Base-by-base conservation (phyloP, 2,329 filamentous ascomycete genomes). In the Alternaria triticina region DNA sequence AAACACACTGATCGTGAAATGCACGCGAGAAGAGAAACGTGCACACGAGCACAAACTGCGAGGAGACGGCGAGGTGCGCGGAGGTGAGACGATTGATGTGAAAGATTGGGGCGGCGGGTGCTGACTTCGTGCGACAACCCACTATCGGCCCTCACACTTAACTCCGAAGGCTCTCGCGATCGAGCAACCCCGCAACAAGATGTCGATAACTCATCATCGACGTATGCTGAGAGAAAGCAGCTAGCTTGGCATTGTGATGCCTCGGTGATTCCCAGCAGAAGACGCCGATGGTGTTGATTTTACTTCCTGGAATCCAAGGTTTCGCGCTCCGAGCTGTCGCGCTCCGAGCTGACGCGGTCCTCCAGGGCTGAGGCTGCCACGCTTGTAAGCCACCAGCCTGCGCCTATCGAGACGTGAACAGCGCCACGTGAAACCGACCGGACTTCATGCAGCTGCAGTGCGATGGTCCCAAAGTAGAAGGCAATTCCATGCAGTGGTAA, bases 221-320 rank as follows among this genome's bases (percentile, higher is more conserved):
- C 47, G 43, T 54, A 54, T 49, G 59, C 54, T 40, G 27, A 40
- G 47, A 44, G 22, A 25, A 40, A 43, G 55, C 20, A 45, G 23
- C 27, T 17, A 49, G 49, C 28, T 59, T 36, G 23, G 40, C 17
- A 11, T 49, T 3, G 43, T 40, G 40, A 59, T 49, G n/a, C 25
- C 15, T 50, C 44, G 58, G 58, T 36, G n/a, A n/a, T 40, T 13
- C n/a, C 8, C 2, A 10, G 1, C 9, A 45, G 20, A 13, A 51
- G 22, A 15, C n/a, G 43, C 47, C 54, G 36, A 62, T 43, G 58
- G 54, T 54, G 46, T 52, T 62, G 36, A 40, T 52, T 43, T 22
- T 40, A 40, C 49, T 52, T 52, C 20, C 28, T 52, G 20, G 49
- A 36, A n/a, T 52, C 49, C 49, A 49, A n/a, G 28, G 54, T 13